Percentiles rank a stretch among this genome's conserved stretches.
Conservation (phyloP, 768 basidiomycete genomes). For the Collybiopsis confluens region DNA sequence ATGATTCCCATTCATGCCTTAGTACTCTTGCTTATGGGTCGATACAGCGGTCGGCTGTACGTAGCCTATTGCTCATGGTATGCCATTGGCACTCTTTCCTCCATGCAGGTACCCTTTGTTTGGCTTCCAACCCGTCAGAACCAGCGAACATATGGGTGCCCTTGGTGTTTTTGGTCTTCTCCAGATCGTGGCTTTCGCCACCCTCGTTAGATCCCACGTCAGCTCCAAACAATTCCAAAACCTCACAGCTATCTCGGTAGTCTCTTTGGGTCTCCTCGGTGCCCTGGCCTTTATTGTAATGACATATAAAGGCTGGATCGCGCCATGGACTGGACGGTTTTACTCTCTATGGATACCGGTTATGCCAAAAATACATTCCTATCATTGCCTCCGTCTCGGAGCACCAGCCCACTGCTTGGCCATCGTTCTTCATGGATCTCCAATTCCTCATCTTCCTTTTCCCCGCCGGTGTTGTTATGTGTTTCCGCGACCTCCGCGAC, state of each 20-base stretch:
- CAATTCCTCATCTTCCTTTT: conserved; percentile 97
- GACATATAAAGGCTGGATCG: conserved; percentile 93
- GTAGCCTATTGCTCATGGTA: conserved; percentile 98
- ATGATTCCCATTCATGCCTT: conserved; percentile 98
- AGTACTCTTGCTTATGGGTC: conserved; percentile 94
- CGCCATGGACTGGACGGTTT: conserved; percentile 99
- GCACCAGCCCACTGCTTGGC: conserved; percentile 99
- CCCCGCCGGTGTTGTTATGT: conserved; percentile 92
- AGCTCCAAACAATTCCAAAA: conserved; percentile 90
- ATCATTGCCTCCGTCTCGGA: conserved; percentile 99
- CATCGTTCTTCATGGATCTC: conserved; percentile 99
- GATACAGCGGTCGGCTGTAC: conserved; percentile 89
- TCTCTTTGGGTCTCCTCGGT: conserved; percentile 69
- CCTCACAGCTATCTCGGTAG: conserved; percentile 66
- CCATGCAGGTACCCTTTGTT: conserved; percentile 99
- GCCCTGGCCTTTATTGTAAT: conserved; percentile 69
- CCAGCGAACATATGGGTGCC: conserved; percentile 98
- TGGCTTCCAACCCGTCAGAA: conserved; percentile 96
- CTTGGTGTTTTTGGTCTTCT: conserved; percentile 95
- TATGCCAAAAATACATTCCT: conserved; percentile 98
- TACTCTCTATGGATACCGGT: conserved; percentile 98
- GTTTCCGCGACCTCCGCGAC: conserved; percentile 91
- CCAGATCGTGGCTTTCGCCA: conserved; percentile 92
- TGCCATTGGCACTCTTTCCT: conserved; percentile 91
- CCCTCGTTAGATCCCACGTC: conserved; percentile 84